These are phyloP conservation scores for Microbotryomycetes sp. DNA, from an alignment of 1,284 basidiomycete species.

Conservation along the genomic window DNA sequence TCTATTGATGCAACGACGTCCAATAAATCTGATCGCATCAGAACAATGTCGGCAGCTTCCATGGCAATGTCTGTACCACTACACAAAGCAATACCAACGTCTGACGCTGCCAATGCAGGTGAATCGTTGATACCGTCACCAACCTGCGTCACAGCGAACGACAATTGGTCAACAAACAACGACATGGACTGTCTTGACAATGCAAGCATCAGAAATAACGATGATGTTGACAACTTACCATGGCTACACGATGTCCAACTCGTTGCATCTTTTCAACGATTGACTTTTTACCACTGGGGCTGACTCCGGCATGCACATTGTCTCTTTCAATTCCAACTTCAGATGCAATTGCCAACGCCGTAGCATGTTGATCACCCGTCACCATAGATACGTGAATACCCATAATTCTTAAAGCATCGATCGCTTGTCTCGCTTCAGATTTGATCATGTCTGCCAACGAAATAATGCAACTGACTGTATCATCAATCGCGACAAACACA, in stretches of 20 bases:
- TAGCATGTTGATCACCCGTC: constrained; percentile 78
- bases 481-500: constrained; percentile 66
- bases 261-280: constrained; percentile 71
- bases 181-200: constrained; percentile 8
- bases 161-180: constrained; percentile 14
- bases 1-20: constrained; percentile 95
- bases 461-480: constrained; percentile 44
- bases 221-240: constrained; percentile 55
- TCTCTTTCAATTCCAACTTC: constrained; percentile 75
- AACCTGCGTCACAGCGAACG: constrained; percentile 54
- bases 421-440: constrained; percentile 69
- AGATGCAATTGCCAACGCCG: constrained; percentile 75
- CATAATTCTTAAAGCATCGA: constrained; percentile 71
- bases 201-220: background rate
- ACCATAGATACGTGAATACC: constrained; percentile 84
- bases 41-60: constrained; percentile 94
- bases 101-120: constrained; percentile 88
- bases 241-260: constrained; percentile 64
- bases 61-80: constrained; percentile 95
- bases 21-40: constrained; percentile 91
- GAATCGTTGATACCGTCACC: constrained; percentile 99
- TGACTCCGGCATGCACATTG: constrained; percentile 80
- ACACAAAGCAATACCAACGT: constrained; percentile 90
- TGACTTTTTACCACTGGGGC: constrained; percentile 83
- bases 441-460: constrained; percentile 80